Evolutionary conservation across 768 basidiomycete genomes (phyloP).

Genomic region (Agrocybe chaxingu): DNA sequence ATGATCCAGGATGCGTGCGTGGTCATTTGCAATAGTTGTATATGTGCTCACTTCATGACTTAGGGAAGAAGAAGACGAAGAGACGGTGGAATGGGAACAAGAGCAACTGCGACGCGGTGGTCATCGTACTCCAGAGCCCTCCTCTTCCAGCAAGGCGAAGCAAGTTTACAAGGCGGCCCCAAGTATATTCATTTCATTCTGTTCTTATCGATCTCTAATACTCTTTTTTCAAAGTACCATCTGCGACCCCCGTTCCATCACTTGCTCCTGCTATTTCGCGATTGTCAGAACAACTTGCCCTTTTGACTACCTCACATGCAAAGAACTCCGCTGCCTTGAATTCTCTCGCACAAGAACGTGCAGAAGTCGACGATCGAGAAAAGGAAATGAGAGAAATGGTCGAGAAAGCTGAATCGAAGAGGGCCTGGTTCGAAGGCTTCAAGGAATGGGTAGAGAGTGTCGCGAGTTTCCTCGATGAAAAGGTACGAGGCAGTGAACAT

Average conservation of each 20-base stretch:
- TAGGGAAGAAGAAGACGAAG: conserved; percentile 82
- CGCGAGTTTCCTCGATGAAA: conserved; percentile 85
- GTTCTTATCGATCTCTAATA: conserved; percentile 7
- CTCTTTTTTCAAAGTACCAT: conserved; percentile 52
- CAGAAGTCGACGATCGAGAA: conserved; percentile 64
- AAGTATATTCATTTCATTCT: conserved; percentile 42
- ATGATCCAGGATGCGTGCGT: conserved; percentile 81
- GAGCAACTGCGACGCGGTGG: conserved; percentile 80
- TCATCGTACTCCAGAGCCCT: conserved; percentile 37
- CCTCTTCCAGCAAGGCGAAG: conserved; percentile 38
- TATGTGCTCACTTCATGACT: neutral
- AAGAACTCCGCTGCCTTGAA: conserved; percentile 54
- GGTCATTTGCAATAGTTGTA: too few species aligned
- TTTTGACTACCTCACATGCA: conserved; percentile 67
- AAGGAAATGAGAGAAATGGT: conserved; percentile 75
- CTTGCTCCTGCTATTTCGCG: conserved; percentile 60
- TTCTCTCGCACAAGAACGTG: conserved; percentile 59
- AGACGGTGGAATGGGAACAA: conserved; percentile 81
- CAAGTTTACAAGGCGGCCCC: conserved; percentile 66
- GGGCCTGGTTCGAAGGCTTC: conserved; percentile 79
- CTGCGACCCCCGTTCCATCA: conserved; percentile 57
- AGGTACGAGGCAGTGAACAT: conserved; percentile 42
- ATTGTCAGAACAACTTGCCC: conserved; percentile 55
- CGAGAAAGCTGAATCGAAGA: conserved; percentile 68
- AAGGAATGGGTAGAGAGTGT: conserved; percentile 79